phyloP scores from a whole-genome alignment of 2,329 filamentous ascomycete genomes.

The Zasmidium citrigriseum region DNA sequence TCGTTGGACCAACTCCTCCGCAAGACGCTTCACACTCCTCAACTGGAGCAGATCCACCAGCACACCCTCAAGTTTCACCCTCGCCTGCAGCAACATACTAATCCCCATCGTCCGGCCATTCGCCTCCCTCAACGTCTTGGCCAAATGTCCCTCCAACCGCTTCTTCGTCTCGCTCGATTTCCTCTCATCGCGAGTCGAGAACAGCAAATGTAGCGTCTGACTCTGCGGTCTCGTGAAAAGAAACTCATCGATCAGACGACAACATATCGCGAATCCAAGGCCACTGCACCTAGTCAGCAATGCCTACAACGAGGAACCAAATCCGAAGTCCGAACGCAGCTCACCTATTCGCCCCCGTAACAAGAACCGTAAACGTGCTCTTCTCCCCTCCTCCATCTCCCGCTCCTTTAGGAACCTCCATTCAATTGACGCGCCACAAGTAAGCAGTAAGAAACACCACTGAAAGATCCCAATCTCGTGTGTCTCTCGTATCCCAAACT shows the following conservation, averaged over 20 bases:
- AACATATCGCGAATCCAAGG: slow-evolving; percentile 79
- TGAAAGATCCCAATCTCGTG: not conserved
- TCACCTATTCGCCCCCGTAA: slow-evolving; percentile 87
- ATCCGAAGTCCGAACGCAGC: slow-evolving; percentile 4
- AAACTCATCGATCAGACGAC: slow-evolving; percentile 88
- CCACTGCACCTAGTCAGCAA: slow-evolving; percentile 59
- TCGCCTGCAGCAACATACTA: slow-evolving; percentile 41
- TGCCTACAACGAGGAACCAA: not conserved
- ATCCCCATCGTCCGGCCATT: slow-evolving; percentile 39
- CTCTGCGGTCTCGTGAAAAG: slow-evolving; percentile 65
- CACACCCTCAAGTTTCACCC: slow-evolving; percentile 57
- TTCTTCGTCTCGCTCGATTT: slow-evolving; percentile 75
- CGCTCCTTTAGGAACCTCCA: not conserved
- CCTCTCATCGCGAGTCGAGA: slow-evolving; percentile 73
- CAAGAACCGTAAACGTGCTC: slow-evolving; percentile 58
- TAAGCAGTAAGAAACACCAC: not conserved
- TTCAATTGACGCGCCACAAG: too few relatives aligned
- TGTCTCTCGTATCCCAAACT: not conserved
- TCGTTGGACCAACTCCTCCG: slow-evolving; percentile 52
- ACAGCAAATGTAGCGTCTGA: slow-evolving; percentile 74
- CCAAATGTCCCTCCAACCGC: slow-evolving; percentile 55
- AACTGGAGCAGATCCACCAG: slow-evolving; percentile 60
- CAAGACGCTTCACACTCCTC: slow-evolving; percentile 56
- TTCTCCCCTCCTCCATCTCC: slow-evolving; percentile 11
- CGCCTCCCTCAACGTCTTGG: slow-evolving; percentile 43